A percentile compares a stretch with the other conserved stretches of the same genome.
phyloP scores from a whole-genome alignment of 495 filamentous ascomycete genomes.

The Neurospora discreta region DNA sequence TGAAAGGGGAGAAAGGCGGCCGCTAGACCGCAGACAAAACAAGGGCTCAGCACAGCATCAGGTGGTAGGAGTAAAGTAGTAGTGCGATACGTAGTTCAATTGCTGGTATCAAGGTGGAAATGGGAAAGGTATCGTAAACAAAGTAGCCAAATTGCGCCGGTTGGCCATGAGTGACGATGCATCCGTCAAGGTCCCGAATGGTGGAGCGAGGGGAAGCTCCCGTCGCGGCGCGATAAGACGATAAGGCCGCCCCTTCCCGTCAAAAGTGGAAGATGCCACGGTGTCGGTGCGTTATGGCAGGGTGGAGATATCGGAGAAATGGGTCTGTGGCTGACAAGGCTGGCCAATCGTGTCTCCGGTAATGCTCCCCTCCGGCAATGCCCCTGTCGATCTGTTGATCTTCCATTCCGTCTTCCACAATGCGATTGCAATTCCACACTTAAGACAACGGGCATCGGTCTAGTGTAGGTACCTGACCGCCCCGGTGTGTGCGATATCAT shows the following conservation, averaged over 20 bases:
- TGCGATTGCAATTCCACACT: too few relatives aligned
- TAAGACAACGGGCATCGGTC: too few relatives aligned
- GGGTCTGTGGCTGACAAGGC: background rate
- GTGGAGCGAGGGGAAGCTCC: background rate
- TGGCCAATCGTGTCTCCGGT: background rate
- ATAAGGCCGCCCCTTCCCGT: background rate
- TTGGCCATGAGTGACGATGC: background rate
- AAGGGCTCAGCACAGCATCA: background rate
- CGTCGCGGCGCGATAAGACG: background rate
- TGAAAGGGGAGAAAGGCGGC: background rate
- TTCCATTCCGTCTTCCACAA: background rate
- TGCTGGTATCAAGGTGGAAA: background rate
- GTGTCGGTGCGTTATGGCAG: background rate
- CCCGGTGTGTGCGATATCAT: background rate
- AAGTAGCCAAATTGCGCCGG: background rate
- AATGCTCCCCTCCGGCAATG: background rate
- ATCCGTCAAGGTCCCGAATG: background rate
- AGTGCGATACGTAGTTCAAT: background rate
- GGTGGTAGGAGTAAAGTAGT: background rate
- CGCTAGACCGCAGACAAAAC: background rate
- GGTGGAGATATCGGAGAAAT: background rate
- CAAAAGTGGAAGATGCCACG: background rate
- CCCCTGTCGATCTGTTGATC: background rate
- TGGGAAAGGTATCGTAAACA: background rate
- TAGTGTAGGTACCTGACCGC: background rate